Conservation (phyloP, 768 basidiomycete genomes). For the Lentinula aciculospora region DNA sequence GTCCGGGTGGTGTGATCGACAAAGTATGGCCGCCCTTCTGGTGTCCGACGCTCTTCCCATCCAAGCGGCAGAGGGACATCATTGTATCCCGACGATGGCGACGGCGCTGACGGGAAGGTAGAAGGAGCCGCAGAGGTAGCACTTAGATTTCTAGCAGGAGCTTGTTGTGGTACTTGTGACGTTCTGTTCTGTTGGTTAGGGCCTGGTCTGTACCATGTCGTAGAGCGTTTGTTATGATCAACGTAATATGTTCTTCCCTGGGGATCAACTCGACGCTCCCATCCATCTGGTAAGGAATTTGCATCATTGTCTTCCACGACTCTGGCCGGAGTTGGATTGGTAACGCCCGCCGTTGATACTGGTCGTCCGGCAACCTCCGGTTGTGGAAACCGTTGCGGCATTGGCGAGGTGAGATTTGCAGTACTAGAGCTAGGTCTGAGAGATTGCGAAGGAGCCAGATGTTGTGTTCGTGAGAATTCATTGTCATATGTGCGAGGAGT, state of each 20-base stretch:
- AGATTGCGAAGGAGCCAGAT: slow-evolving; percentile 11
- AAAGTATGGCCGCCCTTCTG: slow-evolving; percentile 74
- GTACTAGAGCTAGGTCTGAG: slow-evolving; percentile 23
- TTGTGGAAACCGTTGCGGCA: slow-evolving; percentile 7
- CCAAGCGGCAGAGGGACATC: slow-evolving; percentile 78
- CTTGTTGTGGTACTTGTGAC: not conserved
- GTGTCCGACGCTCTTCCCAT: slow-evolving; percentile 88
- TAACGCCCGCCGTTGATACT: slow-evolving; percentile 14
- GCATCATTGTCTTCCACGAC: slow-evolving; percentile 49
- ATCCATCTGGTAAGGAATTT: slow-evolving; percentile 65
- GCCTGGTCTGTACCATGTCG: slow-evolving; percentile 70
- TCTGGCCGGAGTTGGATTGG: slow-evolving; percentile 13
- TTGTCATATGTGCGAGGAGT: slow-evolving; percentile 3
- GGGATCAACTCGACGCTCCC: slow-evolving; percentile 77
- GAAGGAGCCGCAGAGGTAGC: slow-evolving; percentile 15
- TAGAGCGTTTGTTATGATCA: slow-evolving; percentile 77
- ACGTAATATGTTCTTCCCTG: slow-evolving; percentile 79
- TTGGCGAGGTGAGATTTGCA: slow-evolving; percentile 4
- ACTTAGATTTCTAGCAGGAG: not conserved
- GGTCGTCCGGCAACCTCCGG: slow-evolving; percentile 5
- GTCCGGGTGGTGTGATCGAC: slow-evolving; percentile 79
- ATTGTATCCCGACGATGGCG: slow-evolving; percentile 37
- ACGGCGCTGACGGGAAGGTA: slow-evolving; percentile 9
- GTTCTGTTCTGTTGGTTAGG: slow-evolving; percentile 14
- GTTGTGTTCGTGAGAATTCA: slow-evolving; percentile 10